These are phyloP conservation scores for Naumovozyma baii DNA, from an alignment of 805 yeast genomes.

Conservation along the genomic window DNA sequence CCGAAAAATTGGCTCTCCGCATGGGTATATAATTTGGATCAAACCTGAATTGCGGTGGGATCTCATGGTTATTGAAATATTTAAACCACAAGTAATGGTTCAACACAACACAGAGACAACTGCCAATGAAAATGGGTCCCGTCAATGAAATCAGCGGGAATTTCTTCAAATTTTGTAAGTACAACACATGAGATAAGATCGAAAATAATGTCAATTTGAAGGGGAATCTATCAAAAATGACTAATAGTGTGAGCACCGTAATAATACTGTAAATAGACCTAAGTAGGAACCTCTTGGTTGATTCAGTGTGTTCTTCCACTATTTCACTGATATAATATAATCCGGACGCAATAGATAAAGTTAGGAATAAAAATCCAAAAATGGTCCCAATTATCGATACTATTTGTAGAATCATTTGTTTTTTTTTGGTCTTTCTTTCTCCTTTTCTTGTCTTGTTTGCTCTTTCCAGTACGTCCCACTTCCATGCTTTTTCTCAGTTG, in stretches of 20 bases:
- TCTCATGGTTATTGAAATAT: constrained; percentile 55
- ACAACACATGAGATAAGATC: constrained; percentile 58
- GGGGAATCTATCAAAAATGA: constrained; percentile 74
- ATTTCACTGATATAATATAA: constrained; percentile 83
- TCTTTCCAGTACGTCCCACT: background rate
- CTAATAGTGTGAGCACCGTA: constrained; percentile 42
- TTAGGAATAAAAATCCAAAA: constrained; percentile 51
- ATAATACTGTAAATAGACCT: constrained; percentile 58
- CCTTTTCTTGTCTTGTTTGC: background rate
- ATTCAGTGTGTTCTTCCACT: constrained; percentile 86
- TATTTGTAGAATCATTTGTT: constrained; percentile 45
- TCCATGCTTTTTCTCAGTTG: background rate
- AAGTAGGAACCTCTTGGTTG: constrained; percentile 62
- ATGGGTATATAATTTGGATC: constrained; percentile 52
- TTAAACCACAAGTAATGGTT: constrained; percentile 90
- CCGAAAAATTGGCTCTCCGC: constrained; percentile 70
- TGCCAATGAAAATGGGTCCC: constrained; percentile 58
- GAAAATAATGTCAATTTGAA: constrained; percentile 57
- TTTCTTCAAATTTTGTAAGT: constrained; percentile 62
- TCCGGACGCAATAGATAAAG: constrained; percentile 77
- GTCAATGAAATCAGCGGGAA: constrained; percentile 78
- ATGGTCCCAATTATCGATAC: constrained; percentile 53
- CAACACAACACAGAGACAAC: constrained; percentile 61
- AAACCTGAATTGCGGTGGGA: constrained; percentile 60
- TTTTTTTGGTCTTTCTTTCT: background rate